These are phyloP conservation scores for Aquilaria yunnanensis DNA, from an alignment of 345 rosid species.

Conservation along the genomic window DNA sequence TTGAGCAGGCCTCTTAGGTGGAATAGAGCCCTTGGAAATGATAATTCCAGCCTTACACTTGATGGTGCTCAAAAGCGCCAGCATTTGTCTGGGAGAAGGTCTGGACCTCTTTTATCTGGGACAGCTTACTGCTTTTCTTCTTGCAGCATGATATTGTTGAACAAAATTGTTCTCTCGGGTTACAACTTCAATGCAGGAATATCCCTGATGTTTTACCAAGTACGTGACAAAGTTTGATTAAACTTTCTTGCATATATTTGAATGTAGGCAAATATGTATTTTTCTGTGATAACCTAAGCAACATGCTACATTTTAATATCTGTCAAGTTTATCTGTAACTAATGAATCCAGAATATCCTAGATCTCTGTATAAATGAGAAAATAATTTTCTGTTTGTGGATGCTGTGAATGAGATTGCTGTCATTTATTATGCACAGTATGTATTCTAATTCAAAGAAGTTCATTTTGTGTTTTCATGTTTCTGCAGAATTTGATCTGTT, in stretches of 20 bases:
- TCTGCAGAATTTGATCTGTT: constrained; percentile 76
- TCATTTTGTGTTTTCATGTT: constrained; percentile 11
- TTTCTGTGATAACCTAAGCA: background rate
- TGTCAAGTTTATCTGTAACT: background rate
- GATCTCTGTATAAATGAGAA: background rate
- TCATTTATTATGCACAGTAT: too few species aligned
- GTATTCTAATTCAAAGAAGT: background rate
- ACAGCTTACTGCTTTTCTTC: constrained; percentile 88
- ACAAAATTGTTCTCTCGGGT: constrained; percentile 74
- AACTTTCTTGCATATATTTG: background rate
- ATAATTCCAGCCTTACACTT: constrained; percentile 16
- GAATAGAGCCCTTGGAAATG: constrained; percentile 23
- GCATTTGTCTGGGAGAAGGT: constrained; percentile 35
- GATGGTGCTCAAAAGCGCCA: constrained; percentile 38
- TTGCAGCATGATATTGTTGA: constrained; percentile 84
- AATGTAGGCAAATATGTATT: background rate
- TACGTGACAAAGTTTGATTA: constrained; percentile 17
- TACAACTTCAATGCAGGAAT: constrained; percentile 74
- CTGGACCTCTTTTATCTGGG: constrained; percentile 79
- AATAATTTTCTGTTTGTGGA: background rate
- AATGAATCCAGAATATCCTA: background rate
- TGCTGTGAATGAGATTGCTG: too few species aligned
- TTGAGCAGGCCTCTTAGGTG: constrained; percentile 52
- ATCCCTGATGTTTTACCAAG: constrained; percentile 91
- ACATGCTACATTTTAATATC: too few species aligned